phyloP scores from a whole-genome alignment of 805 yeast species.

The Brettanomyces sp. region DNA sequence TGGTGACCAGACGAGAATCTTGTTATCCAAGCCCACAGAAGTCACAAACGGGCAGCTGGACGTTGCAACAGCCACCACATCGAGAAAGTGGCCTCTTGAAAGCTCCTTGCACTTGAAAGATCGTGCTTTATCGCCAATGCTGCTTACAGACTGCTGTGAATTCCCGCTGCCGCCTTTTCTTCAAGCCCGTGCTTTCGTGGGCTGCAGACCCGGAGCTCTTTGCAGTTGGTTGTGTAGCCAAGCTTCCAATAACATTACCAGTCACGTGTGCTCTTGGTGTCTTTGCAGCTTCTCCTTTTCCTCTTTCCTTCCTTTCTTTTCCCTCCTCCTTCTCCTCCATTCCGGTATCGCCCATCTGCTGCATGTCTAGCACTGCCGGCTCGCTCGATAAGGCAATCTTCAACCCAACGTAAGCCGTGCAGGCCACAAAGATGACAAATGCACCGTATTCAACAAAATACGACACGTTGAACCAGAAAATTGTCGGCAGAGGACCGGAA shows the following conservation, averaged over 20 bases:
- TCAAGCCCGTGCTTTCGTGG: neutral
- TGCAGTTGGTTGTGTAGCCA: too few relatives aligned
- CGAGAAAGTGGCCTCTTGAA: conserved; percentile 47
- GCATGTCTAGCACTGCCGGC: neutral
- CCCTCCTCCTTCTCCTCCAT: neutral
- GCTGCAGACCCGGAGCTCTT: too few relatives aligned
- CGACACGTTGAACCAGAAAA: conserved; percentile 34
- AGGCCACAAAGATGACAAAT: conserved; percentile 40
- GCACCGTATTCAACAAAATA: conserved; percentile 50
- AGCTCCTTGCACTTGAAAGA: conserved; percentile 29
- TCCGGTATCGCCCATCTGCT: neutral
- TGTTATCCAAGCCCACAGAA: conserved; percentile 66
- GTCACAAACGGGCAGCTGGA: conserved; percentile 59
- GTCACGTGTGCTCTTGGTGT: too few relatives aligned
- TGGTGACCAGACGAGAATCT: conserved; percentile 68
- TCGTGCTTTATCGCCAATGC: neutral
- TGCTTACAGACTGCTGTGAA: neutral
- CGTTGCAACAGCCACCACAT: conserved; percentile 51
- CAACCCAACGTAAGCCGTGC: conserved; percentile 37
- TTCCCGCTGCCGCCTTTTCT: neutral
- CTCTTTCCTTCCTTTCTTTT: neutral
- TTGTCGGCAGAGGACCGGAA: neutral
- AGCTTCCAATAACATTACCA: too few relatives aligned
- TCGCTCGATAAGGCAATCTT: conserved; percentile 27
- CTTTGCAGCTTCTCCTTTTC: too few relatives aligned